Base-by-base conservation (phyloP, 805 yeast species). In the Nakazawaea peltata region DNA sequence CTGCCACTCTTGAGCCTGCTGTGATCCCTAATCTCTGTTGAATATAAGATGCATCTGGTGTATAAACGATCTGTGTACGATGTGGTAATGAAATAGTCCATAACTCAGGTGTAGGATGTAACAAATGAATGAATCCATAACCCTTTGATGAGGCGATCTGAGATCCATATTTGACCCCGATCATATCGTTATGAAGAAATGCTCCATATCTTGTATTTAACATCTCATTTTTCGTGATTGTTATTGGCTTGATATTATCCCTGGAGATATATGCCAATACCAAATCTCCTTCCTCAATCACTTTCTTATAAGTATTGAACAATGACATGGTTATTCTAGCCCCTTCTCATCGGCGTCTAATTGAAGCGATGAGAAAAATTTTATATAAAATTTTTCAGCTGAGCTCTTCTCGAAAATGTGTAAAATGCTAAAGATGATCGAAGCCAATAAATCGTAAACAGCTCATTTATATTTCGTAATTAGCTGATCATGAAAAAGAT, bases 11-110 rank as follows among this genome's bases (percentile, higher is more conserved):
- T 1, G 86, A 70, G 1, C 90, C 88, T 11, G 84, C 74, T 14
- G 73, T 65, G 36, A 92, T 77, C 30, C 75, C 70, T 43, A 92
- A 61, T 48, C 95, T 63, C 54, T 90, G 95, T 43, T 84, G 72
- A 36, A 92, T 87, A 49, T 85, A 92, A 19, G 94, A 75, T 2
- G 96, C 82, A 55, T 92, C 99, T 8, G 95, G 95, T 0, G 97
- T 83, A 54, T 92, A 92, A 1, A 92, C 97, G 44, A 92, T 92
- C 61, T 92, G 99, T 0, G 99, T 92, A 57, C 99, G 69, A 54
- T 92, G 99, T 2, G 98, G 97, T 24, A 92, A 63, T 0, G 97
- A 84, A n/a, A 85, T 50, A 0, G 96, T 82, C 99, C 99, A 92
- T 16, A 92, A 61, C 57, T 92, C 99, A 0, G 99, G 88, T 0